phyloP scores from a whole-genome alignment of 768 basidiomycete species.

The Trametes villosa region DNA sequence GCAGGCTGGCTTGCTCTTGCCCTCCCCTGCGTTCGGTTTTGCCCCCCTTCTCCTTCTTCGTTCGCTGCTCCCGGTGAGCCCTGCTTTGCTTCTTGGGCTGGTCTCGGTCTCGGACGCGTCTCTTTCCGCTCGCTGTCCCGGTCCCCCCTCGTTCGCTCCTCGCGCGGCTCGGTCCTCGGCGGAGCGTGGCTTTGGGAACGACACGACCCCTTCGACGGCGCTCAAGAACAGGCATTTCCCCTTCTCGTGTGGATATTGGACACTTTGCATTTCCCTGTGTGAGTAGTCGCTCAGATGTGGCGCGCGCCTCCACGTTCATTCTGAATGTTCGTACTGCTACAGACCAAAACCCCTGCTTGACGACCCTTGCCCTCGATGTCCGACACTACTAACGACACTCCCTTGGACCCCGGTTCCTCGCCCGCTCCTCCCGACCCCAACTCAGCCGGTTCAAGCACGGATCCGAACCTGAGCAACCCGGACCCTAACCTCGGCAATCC shows the following conservation, averaged over 20 bases:
- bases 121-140: background rate
- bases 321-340: background rate
- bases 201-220: background rate
- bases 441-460: background rate
- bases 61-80: conserved; percentile 26
- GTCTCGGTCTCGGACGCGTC: conserved; percentile 13
- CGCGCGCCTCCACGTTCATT: background rate
- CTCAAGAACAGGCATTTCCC: conserved; percentile 10
- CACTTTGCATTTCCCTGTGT: background rate
- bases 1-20: conserved; percentile 17
- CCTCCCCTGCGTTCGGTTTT: too few species aligned
- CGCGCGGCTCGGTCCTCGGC: conserved; percentile 12
- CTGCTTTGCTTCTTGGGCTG: conserved; percentile 22
- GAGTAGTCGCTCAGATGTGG: background rate
- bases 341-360: background rate
- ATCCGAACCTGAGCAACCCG: background rate
- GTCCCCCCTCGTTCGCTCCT: background rate
- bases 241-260: conserved; percentile 1
- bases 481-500: background rate
- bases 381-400: conserved; percentile 10
- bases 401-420: background rate
- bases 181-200: conserved; percentile 3
- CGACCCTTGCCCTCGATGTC: conserved; percentile 9
- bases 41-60: conserved; percentile 11
- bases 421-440: background rate